These are phyloP conservation scores for Metschnikowia continentalis DNA, from an alignment of 805 yeast genomes.

Conservation along the genomic window DNA sequence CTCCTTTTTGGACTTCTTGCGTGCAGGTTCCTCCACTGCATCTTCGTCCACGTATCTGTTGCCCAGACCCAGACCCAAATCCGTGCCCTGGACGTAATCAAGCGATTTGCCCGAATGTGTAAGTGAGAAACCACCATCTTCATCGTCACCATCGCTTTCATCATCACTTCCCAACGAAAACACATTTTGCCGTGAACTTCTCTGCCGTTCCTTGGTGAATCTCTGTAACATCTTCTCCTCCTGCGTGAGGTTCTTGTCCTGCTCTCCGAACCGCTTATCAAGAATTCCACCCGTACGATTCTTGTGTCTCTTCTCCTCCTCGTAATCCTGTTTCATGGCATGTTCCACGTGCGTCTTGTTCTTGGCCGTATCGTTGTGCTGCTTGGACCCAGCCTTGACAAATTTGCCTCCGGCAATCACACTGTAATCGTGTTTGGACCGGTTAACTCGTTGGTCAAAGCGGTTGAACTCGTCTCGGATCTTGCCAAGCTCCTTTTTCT, in stretches of 20 bases:
- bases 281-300: slow-evolving; percentile 74
- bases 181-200: slow-evolving; percentile 47
- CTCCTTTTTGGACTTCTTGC: slow-evolving; percentile 74
- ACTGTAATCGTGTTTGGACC: slow-evolving; percentile 55
- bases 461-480: slow-evolving; percentile 87
- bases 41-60: slow-evolving; percentile 39
- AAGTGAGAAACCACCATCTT: slow-evolving; percentile 45
- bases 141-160: slow-evolving; percentile 44
- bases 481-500: slow-evolving; percentile 42
- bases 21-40: slow-evolving; percentile 34
- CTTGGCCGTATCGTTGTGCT: slow-evolving; percentile 32
- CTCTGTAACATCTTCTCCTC: slow-evolving; percentile 96
- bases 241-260: slow-evolving; percentile 58
- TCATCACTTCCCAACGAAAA: slow-evolving; percentile 65
- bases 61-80: slow-evolving; percentile 19
- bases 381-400: slow-evolving; percentile 40
- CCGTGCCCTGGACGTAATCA: slow-evolving; percentile 43
- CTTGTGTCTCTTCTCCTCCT: slow-evolving; percentile 55
- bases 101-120: slow-evolving; percentile 79
- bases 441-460: slow-evolving; percentile 72
- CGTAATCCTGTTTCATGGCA: slow-evolving; percentile 54
- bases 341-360: slow-evolving; percentile 36
- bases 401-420: slow-evolving; percentile 39
- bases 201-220: slow-evolving; percentile 83
- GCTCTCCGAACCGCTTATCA: slow-evolving; percentile 93